Percentiles rank a stretch among this genome's conserved stretches.
These are phyloP conservation scores for Melanogaster broomeanus DNA, from an alignment of 768 basidiomycete genomes.

Conservation along the genomic window DNA sequence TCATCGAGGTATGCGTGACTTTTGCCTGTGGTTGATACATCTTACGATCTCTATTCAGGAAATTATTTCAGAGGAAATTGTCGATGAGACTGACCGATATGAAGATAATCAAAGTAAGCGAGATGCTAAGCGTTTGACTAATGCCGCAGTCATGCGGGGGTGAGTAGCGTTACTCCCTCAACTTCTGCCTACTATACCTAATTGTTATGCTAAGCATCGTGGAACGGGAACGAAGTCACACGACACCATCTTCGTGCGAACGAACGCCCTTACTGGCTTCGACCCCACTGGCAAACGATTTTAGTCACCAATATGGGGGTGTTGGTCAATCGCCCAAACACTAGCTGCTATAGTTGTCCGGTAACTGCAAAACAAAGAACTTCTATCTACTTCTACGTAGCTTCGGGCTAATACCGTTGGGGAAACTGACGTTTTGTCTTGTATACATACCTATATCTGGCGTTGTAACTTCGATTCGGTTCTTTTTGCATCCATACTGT, in stretches of 20 bases:
- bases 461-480: no score
- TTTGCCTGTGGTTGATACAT: not conserved
- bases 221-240: conserved; percentile 46
- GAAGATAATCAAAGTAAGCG: conserved; percentile 85
- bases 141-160: conserved; percentile 80
- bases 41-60: conserved; percentile 49
- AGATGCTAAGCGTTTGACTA: conserved; percentile 68
- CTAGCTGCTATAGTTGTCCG: no score
- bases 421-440: no score
- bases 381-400: no score
- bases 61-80: conserved; percentile 95
- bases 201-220: conserved; percentile 44
- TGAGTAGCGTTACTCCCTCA: conserved; percentile 24
- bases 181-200: not conserved
- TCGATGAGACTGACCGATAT: conserved; percentile 92
- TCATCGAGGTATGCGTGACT: conserved; percentile 60
- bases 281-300: conserved; percentile 11
- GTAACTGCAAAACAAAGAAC: no score
- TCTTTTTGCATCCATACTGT: no score
- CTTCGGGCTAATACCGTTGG: no score
- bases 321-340: conserved; percentile 7
- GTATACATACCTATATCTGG: no score
- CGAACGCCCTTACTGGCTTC: conserved; percentile 37
- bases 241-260: conserved; percentile 32
- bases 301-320: conserved; percentile 19